A percentile compares a stretch with the other conserved stretches of the same genome.
Conservation (phyloP, 192 early-diverging fungal species). For the Geranomyces variabilis region DNA sequence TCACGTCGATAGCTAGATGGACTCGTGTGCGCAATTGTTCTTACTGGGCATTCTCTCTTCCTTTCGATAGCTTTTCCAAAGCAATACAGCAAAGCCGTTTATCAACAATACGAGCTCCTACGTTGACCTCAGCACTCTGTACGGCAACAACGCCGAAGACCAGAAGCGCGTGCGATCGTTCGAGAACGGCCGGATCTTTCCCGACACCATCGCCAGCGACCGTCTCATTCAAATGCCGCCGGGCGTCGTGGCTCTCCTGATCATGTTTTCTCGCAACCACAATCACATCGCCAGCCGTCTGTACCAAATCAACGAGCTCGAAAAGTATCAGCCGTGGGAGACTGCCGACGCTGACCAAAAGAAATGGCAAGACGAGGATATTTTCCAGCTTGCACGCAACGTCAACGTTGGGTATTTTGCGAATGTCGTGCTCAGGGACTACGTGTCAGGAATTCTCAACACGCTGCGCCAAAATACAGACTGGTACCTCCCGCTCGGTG, state of each 20-base stretch:
- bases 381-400: constrained; percentile 57
- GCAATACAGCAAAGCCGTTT: constrained; percentile 34
- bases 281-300: constrained; percentile 56
- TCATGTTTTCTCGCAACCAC: constrained; percentile 55
- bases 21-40: too few species aligned
- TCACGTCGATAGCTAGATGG: too few species aligned
- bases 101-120: constrained; percentile 52
- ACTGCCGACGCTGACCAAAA: constrained; percentile 22
- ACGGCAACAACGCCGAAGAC: constrained; percentile 42
- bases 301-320: constrained; percentile 18
- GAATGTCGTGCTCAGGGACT: constrained; percentile 50
- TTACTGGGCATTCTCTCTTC: too few species aligned
- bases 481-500: constrained; percentile 2
- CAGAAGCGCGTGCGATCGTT: constrained; percentile 8
- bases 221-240: constrained; percentile 34
- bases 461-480: constrained; percentile 25
- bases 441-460: constrained; percentile 52
- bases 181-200: constrained; percentile 2
- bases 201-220: constrained; percentile 16
- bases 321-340: constrained; percentile 12
- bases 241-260: constrained; percentile 42
- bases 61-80: constrained; percentile 46
- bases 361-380: constrained; percentile 43
- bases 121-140: constrained; percentile 45
- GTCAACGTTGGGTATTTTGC: constrained; percentile 51